These are phyloP conservation scores for Salvia rosmarinus DNA, from an alignment of 257 asterid species.

Conservation along the genomic window DNA sequence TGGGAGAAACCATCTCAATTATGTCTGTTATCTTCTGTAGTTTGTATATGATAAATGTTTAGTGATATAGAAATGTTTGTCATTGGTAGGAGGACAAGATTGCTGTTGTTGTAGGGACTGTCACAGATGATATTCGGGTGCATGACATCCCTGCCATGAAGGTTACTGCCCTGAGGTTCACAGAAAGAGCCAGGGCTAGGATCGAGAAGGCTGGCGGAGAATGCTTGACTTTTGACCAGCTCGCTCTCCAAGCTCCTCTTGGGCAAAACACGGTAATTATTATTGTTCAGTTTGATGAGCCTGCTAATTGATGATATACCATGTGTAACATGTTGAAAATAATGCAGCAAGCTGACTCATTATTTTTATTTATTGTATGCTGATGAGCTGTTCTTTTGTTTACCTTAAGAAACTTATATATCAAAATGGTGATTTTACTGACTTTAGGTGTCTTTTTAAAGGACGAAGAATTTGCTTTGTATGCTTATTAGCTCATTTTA, in stretches of 20 bases:
- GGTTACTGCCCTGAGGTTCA: conserved; percentile 82
- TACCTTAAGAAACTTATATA: no score
- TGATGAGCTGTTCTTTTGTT: no score
- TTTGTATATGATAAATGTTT: background rate
- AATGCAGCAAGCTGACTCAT: no score
- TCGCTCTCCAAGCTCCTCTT: conserved; percentile 92
- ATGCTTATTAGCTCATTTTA: background rate
- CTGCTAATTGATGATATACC: background rate
- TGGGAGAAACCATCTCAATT: background rate
- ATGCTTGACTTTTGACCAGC: conserved; percentile 90
- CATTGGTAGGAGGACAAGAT: conserved; percentile 65
- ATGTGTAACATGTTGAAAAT: background rate
- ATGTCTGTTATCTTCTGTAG: background rate
- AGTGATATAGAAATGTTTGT: background rate
- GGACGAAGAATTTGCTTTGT: no score
- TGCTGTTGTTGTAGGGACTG: conserved; percentile 82
- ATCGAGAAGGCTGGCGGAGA: conserved; percentile 97
- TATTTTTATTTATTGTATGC: no score
- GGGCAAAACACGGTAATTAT: conserved; percentile 43
- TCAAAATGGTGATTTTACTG: no score
- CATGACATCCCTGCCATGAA: conserved; percentile 74
- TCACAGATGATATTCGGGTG: conserved; percentile 71
- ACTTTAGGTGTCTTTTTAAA: no score
- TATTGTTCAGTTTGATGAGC: no score
- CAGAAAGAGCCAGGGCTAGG: conserved; percentile 90